Evolutionary conservation across 257 asterid genomes (phyloP).

Genomic region (Solanum bulbocastanum): DNA sequence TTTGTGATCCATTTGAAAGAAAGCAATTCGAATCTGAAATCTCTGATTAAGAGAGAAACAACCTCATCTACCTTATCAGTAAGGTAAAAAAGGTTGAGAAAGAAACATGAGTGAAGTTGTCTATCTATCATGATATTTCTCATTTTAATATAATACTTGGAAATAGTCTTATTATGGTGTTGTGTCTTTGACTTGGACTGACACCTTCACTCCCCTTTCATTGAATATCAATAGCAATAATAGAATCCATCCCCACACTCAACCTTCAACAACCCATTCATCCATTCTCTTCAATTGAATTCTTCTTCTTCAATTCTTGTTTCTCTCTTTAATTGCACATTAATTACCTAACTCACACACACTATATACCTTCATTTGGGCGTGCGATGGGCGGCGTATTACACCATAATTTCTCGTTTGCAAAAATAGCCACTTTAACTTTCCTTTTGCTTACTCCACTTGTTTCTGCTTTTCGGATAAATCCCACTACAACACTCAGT

Average conservation of each 20-base stretch:
- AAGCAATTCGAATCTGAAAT: too few relatives aligned
- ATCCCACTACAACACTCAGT: neutral
- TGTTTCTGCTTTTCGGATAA: neutral
- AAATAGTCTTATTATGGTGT: neutral
- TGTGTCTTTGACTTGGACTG: conserved; percentile 1
- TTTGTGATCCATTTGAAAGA: fast-evolving
- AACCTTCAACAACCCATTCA: neutral
- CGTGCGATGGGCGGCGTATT: neutral
- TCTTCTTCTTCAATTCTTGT: neutral
- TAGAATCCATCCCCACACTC: neutral
- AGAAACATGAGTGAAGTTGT: neutral
- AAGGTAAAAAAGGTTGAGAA: neutral
- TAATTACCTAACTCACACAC: neutral
- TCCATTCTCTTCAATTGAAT: neutral
- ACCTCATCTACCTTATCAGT: too few relatives aligned
- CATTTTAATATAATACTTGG: neutral
- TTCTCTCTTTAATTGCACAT: neutral
- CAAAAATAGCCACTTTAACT: neutral
- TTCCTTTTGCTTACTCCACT: neutral
- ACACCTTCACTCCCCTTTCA: neutral
- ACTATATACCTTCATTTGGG: neutral
- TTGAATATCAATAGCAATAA: neutral
- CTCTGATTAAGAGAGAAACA: neutral
- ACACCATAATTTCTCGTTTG: neutral
- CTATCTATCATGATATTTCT: neutral